These are phyloP conservation scores for Globisporangium emineosum DNA, from an alignment of 352 stramenopile species.

Conservation along the genomic window DNA sequence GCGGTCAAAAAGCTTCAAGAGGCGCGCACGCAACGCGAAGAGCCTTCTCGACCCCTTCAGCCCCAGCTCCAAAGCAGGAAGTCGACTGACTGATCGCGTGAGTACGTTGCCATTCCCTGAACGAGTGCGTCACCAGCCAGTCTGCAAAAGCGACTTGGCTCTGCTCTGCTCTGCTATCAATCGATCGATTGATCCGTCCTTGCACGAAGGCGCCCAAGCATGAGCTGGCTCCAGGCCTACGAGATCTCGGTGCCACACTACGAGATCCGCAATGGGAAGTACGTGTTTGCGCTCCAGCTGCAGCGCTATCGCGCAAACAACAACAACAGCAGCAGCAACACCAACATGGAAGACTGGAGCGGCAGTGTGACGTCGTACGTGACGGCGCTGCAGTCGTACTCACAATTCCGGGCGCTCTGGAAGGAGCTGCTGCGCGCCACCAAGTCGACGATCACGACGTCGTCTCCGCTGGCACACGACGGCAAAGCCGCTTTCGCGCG, in stretches of 20 bases:
- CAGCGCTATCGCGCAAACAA: constrained; percentile 25
- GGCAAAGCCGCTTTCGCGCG: constrained; percentile 13
- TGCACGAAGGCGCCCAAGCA: constrained; percentile 1
- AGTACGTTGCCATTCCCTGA: not conserved
- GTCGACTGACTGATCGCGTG: not conserved
- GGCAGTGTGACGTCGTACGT: constrained; percentile 19
- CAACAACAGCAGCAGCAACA: constrained; percentile 26
- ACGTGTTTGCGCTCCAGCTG: constrained; percentile 48
- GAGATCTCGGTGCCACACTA: constrained; percentile 43
- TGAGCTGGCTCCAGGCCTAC: constrained; percentile 61
- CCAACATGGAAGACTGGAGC: constrained; percentile 17
- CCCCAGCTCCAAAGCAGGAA: not conserved
- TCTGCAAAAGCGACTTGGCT: not conserved
- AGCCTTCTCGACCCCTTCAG: not conserved
- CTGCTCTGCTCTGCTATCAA: too few relatives aligned
- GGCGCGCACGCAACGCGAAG: not conserved
- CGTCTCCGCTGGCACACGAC: constrained; percentile 14
- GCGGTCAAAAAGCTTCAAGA: not conserved
- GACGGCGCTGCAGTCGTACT: constrained; percentile 47
- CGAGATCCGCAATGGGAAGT: constrained; percentile 37
- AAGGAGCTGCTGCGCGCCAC: constrained; percentile 45
- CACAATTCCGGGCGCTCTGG: constrained; percentile 58
- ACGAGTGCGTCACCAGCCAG: not conserved
- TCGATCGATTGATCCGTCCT: not conserved
- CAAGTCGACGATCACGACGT: constrained; percentile 19